Evolutionary conservation across 176 grass and related monocot genomes (phyloP).

Genomic region (Sorghum bicolor): DNA sequence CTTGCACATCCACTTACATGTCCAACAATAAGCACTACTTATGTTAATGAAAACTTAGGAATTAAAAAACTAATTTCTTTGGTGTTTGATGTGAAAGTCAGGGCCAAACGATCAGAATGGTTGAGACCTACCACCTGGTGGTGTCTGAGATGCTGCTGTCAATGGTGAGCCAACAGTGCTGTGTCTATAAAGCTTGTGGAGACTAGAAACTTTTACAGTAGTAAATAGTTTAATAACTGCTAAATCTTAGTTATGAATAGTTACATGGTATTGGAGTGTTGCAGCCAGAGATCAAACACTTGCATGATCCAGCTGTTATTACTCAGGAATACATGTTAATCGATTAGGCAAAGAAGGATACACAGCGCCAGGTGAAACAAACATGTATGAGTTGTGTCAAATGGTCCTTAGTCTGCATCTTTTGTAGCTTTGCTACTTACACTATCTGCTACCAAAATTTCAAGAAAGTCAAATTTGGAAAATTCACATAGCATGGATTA

Average conservation of each 20-base stretch:
- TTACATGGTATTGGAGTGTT: background rate
- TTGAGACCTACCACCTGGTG: background rate
- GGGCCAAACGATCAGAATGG: background rate
- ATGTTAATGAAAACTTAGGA: background rate
- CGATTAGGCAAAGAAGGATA: background rate
- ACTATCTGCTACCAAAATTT: background rate
- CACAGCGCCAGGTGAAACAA: background rate
- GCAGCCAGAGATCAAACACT: conserved; percentile 1
- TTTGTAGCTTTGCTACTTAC: background rate
- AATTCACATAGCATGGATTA: background rate
- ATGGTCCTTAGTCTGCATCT: background rate
- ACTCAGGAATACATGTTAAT: background rate
- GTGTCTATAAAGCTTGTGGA: background rate
- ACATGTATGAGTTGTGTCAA: background rate
- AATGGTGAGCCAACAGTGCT: background rate
- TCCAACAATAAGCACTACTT: background rate
- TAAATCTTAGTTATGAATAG: background rate
- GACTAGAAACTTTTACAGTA: background rate
- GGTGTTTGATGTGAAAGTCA: background rate
- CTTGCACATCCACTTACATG: background rate
- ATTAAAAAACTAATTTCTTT: background rate
- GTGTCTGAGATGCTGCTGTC: background rate
- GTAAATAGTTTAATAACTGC: background rate
- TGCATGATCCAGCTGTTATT: background rate
- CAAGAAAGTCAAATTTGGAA: background rate